Base-by-base conservation (phyloP, 345 rosid species). In the Bruguiera sexangula region DNA sequence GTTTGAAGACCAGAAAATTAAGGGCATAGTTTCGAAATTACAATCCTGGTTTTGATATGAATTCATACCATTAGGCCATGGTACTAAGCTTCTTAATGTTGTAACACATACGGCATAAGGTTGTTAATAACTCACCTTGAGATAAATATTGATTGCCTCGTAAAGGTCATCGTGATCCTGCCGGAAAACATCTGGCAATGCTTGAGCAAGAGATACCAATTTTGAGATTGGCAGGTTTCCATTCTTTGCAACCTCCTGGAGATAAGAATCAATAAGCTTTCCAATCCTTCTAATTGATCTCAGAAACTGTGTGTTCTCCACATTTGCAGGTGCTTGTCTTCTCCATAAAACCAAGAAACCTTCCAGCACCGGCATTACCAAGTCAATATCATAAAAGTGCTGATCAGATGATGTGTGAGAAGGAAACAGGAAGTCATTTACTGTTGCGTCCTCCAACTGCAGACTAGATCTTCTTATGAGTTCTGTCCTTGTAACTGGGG, bases 81-180 rank as follows among this genome's bases (percentile, higher is more conserved):
- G 66, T 15, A 27, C 9, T 24, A 27, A 57, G 63, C 21, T 19
- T 27, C 36, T 0, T 57, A 46, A 4, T 27, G 20, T 58, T 31
- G 11, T 3, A 68, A 46, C 15, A 13, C 7, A 6, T 18, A 43
- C 27, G 13, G 7, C 54, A 32, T 56, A 16, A 5, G 4, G 54
- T 37, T 57, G 26, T 24, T 16, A n/a, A 39, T 18, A 51, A 6
- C 65, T 50, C 81, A 89, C 99, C 97, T 92, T 90, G 69, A 96
- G 92, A 81, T 82, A 92, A 63, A 75, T 88, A 82, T 89, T 89
- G 74, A 96, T 88, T 32, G 92, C 96, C 78, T 84, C 88, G 87
- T 92, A 96, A 63, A 96, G 91, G 51, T 83, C 90, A 75, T 96
- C 95, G 63, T 96, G 98, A 67, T 84, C 78, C 66, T 80, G 75